Percentiles rank a stretch among this genome's conserved stretches.
Conservation (phyloP, 495 filamentous ascomycete genomes). For the Penicillium roqueforti region DNA sequence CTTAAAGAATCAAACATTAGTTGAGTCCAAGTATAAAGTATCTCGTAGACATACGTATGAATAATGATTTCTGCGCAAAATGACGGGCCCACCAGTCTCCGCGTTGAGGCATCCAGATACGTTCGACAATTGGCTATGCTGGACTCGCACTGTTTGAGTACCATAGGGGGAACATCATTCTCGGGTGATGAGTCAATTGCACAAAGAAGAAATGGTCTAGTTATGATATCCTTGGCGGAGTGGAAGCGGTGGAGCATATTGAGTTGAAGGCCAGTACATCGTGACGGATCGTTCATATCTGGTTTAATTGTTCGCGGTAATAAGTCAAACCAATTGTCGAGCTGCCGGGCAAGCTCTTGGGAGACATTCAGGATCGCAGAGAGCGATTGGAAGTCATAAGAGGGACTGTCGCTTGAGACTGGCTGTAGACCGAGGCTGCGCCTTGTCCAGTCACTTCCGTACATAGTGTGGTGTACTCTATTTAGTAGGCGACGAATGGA, state of each 20-base stretch:
- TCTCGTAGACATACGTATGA: not conserved
- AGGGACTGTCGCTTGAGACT: slow-evolving; percentile 1
- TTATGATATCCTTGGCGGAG: slow-evolving; percentile 8
- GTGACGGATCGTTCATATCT: not conserved
- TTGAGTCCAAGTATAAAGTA: too few species aligned
- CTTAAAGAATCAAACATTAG: not conserved
- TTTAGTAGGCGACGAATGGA: slow-evolving; percentile 7
- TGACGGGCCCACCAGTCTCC: not conserved
- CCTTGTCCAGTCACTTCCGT: slow-evolving; percentile 5
- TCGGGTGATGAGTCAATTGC: slow-evolving; percentile 4
- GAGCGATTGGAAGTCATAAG: slow-evolving; percentile 3
- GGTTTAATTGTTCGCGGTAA: slow-evolving; percentile 6
- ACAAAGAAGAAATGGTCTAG: slow-evolving; percentile 7
- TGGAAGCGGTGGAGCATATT: slow-evolving; percentile 8
- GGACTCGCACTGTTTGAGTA: slow-evolving; percentile 2
- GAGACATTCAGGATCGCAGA: slow-evolving; percentile 4
- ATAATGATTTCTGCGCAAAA: slow-evolving; percentile 2
- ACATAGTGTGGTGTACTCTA: slow-evolving; percentile 7
- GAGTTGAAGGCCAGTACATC: not conserved
- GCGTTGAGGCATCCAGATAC: slow-evolving; percentile 1
- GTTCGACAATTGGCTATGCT: slow-evolving; percentile 1
- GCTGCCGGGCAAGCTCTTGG: slow-evolving; percentile 6
- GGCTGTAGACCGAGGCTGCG: slow-evolving; percentile 4
- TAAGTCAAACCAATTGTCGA: slow-evolving; percentile 1
- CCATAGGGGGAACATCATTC: slow-evolving; percentile 1